phyloP scores from a whole-genome alignment of 768 basidiomycete species.

The Suillus americanus region DNA sequence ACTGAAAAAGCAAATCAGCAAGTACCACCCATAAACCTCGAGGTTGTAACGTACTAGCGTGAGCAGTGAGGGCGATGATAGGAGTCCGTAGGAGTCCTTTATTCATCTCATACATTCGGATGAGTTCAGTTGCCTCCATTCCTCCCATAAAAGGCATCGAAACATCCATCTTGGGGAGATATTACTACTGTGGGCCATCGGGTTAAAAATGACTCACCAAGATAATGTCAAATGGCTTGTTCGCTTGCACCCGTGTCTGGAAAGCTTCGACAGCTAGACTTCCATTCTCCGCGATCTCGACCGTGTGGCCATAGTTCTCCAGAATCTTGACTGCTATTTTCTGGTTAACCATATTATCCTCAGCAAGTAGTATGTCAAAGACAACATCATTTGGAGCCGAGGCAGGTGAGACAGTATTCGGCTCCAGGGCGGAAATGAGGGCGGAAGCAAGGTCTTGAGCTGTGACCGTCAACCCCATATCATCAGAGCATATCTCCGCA shows the following conservation, averaged over 20 bases:
- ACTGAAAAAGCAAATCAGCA: conserved; percentile 45
- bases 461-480: conserved; percentile 36
- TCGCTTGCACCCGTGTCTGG: conserved; percentile 69
- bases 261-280: conserved; percentile 90
- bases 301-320: conserved; percentile 92
- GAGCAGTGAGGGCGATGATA: conserved; percentile 95
- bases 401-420: conserved; percentile 90
- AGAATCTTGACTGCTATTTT: conserved; percentile 93
- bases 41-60: conserved; percentile 72
- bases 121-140: conserved; percentile 94
- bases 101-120: conserved; percentile 79
- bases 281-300: conserved; percentile 98
- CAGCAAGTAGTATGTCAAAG: conserved; percentile 93
- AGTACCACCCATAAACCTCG: not conserved
- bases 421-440: conserved; percentile 90
- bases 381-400: conserved; percentile 82
- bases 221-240: conserved; percentile 86
- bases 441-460: conserved; percentile 90
- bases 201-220: conserved; percentile 53
- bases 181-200: conserved; percentile 6
- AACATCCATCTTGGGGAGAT: conserved; percentile 79
- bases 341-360: conserved; percentile 96
- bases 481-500: conserved; percentile 2
- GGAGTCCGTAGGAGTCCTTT: conserved; percentile 75
- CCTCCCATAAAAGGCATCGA: conserved; percentile 99